Conservation (phyloP, 129 eudicot genomes). For the Heracleum sosnowskyi region DNA sequence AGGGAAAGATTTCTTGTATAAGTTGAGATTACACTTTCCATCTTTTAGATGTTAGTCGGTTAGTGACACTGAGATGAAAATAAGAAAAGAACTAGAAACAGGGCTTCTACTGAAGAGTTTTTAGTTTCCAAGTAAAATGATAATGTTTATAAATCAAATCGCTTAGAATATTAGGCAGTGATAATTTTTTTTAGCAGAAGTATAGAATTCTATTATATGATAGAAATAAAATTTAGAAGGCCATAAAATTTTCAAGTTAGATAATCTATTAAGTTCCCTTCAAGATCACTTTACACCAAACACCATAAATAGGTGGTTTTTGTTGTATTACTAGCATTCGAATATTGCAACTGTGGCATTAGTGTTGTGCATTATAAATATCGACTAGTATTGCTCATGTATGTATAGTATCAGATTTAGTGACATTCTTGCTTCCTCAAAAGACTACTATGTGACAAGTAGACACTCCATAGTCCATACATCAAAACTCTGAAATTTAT, state of each 20-base stretch:
- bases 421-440: not conserved
- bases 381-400: not conserved
- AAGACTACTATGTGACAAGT: not conserved
- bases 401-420: not conserved
- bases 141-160: not conserved
- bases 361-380: not conserved
- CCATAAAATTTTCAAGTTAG: too few species aligned
- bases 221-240: not conserved
- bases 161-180: not conserved
- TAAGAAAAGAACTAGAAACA: not conserved
- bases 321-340: not conserved
- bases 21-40: not conserved
- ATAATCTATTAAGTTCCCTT: not conserved
- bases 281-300: not conserved
- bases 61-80: not conserved
- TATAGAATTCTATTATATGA: not conserved
- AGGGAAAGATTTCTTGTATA: not conserved
- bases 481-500: not conserved
- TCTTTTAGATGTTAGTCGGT: not conserved
- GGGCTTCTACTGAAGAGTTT: not conserved
- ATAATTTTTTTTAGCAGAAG: not conserved
- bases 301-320: not conserved
- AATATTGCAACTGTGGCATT: not conserved
- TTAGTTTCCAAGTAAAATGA: not conserved
- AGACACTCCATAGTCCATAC: not conserved